Evolutionary conservation across 768 basidiomycete genomes (phyloP), one percentile per base, ranked within the genome.

Genomic region (Tricholoma terreum): DNA sequence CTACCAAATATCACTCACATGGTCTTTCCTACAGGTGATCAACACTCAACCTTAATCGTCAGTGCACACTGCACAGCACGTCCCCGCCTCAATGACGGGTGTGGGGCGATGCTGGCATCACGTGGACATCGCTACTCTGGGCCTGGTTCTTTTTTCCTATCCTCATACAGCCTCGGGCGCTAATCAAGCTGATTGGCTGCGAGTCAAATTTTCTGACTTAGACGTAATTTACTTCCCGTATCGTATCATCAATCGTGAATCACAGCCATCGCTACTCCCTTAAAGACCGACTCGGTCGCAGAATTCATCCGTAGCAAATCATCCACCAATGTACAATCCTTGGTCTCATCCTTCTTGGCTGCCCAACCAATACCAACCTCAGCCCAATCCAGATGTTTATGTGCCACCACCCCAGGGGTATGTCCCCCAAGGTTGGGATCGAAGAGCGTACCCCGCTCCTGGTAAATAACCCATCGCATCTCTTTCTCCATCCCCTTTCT

Each of bases 291-390:
- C 6, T 14, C 4, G 15, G 2, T 6, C 33, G 3, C 43, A 6
- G 34, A 14, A 21, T 22, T 11, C 19, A 7, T n/a, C 45, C 15
- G 11, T n/a, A 31, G 21, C 36, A 50, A 40, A 38, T 21, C n/a
- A 15, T 35, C 15, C 22, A 4, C 30, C 42, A 43, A 57, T 61
- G 56, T 40, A 54, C 35, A 24, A 34, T 38, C 24, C 52, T 30
- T 57, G 56, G 56, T n/a, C 59, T 22, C 54, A 54, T 17, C 48
- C 55, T 31, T 60, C n/a, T n/a, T n/a, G 59, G 59, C 53, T 43
- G 4, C 22, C 21, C 24, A 46, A 40, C 30, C 45, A 56, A 21
- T 27, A 61, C 30, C 46, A 17, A 9, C 46, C 56, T 12, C 52
- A 27, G 21, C 38, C 38, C 3, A 43, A 54, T 21, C 52, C 38